Base-by-base conservation (phyloP, 1,284 basidiomycete species). In the Xerocomus amazonicus region DNA sequence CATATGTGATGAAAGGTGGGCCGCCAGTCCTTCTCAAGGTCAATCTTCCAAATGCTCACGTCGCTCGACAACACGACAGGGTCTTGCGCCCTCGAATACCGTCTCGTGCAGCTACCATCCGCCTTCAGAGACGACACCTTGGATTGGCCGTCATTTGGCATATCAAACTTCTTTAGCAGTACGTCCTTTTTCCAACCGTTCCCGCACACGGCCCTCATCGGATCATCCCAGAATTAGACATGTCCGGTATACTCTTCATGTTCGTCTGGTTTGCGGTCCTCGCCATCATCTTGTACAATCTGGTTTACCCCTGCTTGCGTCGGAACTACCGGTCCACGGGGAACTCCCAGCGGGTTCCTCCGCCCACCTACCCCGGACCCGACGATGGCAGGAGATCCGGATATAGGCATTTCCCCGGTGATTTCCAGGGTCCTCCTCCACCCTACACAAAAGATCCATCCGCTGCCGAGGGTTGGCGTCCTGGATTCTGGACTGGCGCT, bases 401-500 rank as follows among this genome's bases (percentile, higher is more conserved):
- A 5, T 51, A 55, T 29, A 72, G 77, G 13, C 79, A 77, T 67
- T 83, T 83, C 54, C 78, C 81, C 1, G 74, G 81, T 1, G 73
- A 75, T 35, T 68, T 71, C 54, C 70, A 71, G 4, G 56, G 47
- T 13, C 78, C 90, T 1, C 92, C 92, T 0, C 92, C 92, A 8
- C 91, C 91, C 0, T 95, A 94, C 63, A 73, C 79, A 8, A 81
- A 83, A 60, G 52, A 66, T 40, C 56, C 68, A 1, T 51, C 65
- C 6, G 29, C 64, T 7, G 9, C 29, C 3, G 63, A 62, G 9
- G 67, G 59, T 27, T 81, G 81, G 73, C 66, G 73, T 43, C 85
- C 87, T 4, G 90, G 90, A 2, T 92, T 93, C 65, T 92, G 84
- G 87, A 84, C 83, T 0, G 91, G 92, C 13, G 78, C 86, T 10